A percentile compares a stretch with the other conserved stretches of the same genome.
These are phyloP conservation scores for Breynia disticha DNA, from an alignment of 441 rosid species.

Conservation along the genomic window DNA sequence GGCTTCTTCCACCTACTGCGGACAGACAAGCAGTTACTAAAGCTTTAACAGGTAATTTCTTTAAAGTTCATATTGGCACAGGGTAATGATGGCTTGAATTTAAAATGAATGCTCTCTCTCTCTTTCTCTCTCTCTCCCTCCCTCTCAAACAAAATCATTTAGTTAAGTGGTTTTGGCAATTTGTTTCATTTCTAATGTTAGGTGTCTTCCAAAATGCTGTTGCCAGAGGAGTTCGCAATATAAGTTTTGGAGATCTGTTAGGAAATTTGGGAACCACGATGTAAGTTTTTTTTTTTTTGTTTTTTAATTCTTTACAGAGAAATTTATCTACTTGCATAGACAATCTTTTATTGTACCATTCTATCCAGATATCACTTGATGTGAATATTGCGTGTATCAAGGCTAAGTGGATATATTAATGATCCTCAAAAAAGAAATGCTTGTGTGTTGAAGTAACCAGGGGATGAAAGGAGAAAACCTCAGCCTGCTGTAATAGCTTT, in stretches of 20 bases:
- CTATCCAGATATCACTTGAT: no score
- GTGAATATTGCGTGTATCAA: no score
- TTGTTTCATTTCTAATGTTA: constrained; percentile 8
- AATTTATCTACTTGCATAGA: not conserved
- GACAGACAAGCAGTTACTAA: constrained; percentile 73
- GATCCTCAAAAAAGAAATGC: no score
- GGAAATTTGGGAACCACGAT: constrained; percentile 86
- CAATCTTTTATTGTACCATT: not conserved
- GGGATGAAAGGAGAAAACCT: no score
- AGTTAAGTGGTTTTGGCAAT: not conserved
- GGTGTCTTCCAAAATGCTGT: constrained; percentile 83
- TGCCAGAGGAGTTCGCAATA: constrained; percentile 68
- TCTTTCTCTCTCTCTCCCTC: no score
- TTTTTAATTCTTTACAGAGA: not conserved
- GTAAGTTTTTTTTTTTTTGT: constrained; percentile 25
- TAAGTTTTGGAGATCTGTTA: constrained; percentile 89
- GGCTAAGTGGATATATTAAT: no score
- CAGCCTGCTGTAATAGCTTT: no score
- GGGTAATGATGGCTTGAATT: not conserved
- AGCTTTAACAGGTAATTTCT: constrained; percentile 67
- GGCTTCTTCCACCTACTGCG: constrained; percentile 90
- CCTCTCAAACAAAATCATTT: not conserved
- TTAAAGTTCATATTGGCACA: constrained; percentile 10
- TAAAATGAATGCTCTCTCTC: no score
- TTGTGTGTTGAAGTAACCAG: no score